These are phyloP conservation scores for Rhizophlyctis rosea DNA, from an alignment of 192 early-diverging fungal genomes.

Conservation along the genomic window DNA sequence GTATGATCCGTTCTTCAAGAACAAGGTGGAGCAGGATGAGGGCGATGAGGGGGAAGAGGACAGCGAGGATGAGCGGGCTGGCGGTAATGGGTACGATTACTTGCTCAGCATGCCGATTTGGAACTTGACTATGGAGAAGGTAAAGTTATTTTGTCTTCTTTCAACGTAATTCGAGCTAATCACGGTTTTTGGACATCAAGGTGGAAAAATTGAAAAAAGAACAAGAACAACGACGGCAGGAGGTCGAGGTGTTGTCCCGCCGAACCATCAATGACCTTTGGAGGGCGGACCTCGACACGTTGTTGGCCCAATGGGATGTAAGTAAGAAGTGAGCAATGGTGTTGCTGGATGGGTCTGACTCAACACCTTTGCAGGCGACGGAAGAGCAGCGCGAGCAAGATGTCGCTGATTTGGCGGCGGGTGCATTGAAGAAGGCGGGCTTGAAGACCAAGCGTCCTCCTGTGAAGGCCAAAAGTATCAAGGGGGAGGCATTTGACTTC, in stretches of 20 bases:
- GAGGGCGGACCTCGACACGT: conserved; percentile 78
- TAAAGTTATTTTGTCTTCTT: conserved; percentile 8
- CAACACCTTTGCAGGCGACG: conserved; percentile 4
- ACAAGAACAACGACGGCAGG: conserved; percentile 58
- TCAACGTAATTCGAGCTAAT: not conserved
- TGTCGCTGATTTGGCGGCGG: conserved; percentile 3
- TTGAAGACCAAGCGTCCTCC: not conserved
- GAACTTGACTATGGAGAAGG: conserved; percentile 85
- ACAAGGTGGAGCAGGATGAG: conserved; percentile 28
- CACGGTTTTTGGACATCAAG: conserved; percentile 24
- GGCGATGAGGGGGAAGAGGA: conserved; percentile 43
- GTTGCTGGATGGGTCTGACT: not conserved
- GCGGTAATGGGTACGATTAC: conserved; percentile 65
- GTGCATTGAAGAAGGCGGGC: not conserved
- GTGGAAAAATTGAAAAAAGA: conserved; percentile 73
- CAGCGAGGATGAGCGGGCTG: conserved; percentile 16
- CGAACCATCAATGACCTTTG: conserved; percentile 75
- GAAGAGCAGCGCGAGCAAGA: not conserved
- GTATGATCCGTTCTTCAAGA: conserved; percentile 62
- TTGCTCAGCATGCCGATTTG: conserved; percentile 86
- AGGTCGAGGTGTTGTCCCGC: conserved; percentile 62
- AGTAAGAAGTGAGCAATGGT: conserved; percentile 2
- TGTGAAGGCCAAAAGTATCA: conserved; percentile 1
- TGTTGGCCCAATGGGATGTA: conserved; percentile 76
- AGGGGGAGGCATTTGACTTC: not conserved